Conservation (phyloP, 1,284 basidiomycete genomes). For the Inonotus obliquus region DNA sequence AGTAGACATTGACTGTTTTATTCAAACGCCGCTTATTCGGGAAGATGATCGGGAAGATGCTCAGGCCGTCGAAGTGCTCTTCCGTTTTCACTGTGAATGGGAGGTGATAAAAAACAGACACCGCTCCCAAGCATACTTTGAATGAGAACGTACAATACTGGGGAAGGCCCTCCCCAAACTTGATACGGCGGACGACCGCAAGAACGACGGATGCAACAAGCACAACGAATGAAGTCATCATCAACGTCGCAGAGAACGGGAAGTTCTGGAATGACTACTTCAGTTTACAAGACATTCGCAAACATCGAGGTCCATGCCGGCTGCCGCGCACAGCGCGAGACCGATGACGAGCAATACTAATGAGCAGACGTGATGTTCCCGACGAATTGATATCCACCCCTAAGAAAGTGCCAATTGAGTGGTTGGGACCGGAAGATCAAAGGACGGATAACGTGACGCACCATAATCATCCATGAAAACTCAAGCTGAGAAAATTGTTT, state of each 20-base stretch:
- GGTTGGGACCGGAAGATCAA: background rate
- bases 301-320: constrained; percentile 24
- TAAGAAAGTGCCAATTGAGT: background rate
- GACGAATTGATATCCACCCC: constrained; percentile 23
- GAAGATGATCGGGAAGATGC: constrained; percentile 10
- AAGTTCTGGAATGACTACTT: constrained; percentile 24
- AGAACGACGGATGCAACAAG: constrained; percentile 19
- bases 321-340: constrained; percentile 7
- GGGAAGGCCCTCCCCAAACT: constrained; percentile 24
- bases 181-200: constrained; percentile 21
- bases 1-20: constrained; percentile 5
- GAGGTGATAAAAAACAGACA: background rate
- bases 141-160: constrained; percentile 14
- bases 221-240: constrained; percentile 20
- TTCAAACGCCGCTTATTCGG: background rate
- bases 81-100: constrained; percentile 13
- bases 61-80: constrained; percentile 12
- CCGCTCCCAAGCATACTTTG: constrained; percentile 14
- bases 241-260: constrained; percentile 25
- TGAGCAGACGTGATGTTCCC: constrained; percentile 21
- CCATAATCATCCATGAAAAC: constrained; percentile 18
- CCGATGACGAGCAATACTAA: constrained; percentile 19
- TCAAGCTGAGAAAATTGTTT: constrained; percentile 6
- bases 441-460: background rate
- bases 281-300: constrained; percentile 20